Evolutionary conservation across 148 eudicot species (phyloP), one percentile per base, ranked within the genome.

Genomic region (Cornus florida): DNA sequence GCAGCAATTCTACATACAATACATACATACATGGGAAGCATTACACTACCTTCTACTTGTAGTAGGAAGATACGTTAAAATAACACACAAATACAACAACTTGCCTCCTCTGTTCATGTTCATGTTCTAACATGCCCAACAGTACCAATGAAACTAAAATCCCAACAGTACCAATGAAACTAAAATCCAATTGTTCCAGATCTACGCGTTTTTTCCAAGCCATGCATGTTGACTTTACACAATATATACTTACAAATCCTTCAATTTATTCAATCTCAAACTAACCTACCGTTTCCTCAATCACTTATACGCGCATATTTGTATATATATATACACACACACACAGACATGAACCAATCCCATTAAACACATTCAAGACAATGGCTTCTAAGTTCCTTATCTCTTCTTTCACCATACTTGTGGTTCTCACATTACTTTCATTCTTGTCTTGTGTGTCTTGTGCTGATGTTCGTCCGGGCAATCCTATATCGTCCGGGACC

Each of bases 401-500:
- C 71, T 73, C 67, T 35, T 69, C 72, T 69, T 64, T 35, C 32
- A 7, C 73, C 73, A 73, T 28, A 43, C 10, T 17, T 53, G 59
- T 13, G 4, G 59, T 74, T 82, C 69, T 73, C 28, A 70, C 74
- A n/a, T 19, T 74, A 6, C 79, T 77, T 73, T 59, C 71, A 65
- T 19, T 74, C 33, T 7, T 75, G 12, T n/a, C 69, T 56, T 73
- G 57, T 68, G 71, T 68, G 22, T 83, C 66, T 2, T 62, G 57
- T 33, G 71, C 79, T 8, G 67, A 17, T 56, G 32, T 22, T 62
- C 71, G 71, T 16, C 73, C 87, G 0, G 69, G 85, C 4, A 28
- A 65, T 66, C 87, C 89, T 0, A 64, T 82, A 46, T 78, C 88
- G 0, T 77, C 93, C 39, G 62, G 86, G 3, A 80, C 91, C 6